Evolutionary conservation across 305 asterid species (phyloP).

Genomic region (Nicotiana rustica): DNA sequence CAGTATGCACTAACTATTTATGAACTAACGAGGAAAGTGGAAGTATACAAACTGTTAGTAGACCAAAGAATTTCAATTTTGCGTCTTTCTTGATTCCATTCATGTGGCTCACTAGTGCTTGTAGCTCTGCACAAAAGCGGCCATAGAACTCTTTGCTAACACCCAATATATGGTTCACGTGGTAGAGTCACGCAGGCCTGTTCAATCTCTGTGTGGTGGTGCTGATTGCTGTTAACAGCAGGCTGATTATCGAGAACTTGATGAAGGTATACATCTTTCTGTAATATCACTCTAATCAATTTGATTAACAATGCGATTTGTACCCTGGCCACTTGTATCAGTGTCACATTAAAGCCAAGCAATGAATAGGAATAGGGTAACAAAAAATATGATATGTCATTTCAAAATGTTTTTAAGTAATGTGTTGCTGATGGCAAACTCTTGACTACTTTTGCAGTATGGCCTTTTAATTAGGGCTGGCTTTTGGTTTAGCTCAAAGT

Average conservation of each 20-base stretch:
- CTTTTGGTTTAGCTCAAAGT: constrained; percentile 92
- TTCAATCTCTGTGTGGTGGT: constrained; percentile 99
- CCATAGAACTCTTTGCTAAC: not conserved
- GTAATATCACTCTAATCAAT: not conserved
- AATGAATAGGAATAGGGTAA: not conserved
- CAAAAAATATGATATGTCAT: constrained; percentile 4
- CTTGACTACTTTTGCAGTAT: constrained; percentile 65
- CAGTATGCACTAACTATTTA: not conserved
- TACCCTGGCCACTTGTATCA: constrained; percentile 19
- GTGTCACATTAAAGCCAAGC: not conserved
- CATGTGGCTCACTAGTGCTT: constrained; percentile 28
- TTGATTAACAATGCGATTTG: not conserved
- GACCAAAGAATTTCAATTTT: constrained; percentile 20
- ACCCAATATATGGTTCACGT: constrained; percentile 38
- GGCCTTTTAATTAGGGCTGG: constrained; percentile 87
- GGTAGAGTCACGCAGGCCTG: constrained; percentile 99
- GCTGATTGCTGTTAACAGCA: constrained; percentile 97
- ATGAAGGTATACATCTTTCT: constrained; percentile 77
- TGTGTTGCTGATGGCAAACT: constrained; percentile 27
- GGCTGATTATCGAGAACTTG: constrained; percentile 95
- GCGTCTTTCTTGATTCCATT: constrained; percentile 19
- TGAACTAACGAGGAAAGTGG: constrained; percentile 14
- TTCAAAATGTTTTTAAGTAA: not conserved
- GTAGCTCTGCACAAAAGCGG: not conserved
- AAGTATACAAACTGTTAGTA: not conserved